Percentiles rank a stretch among this genome's conserved stretches.
Conservation (phyloP, 2,329 filamentous ascomycete species). For the Cladosporium cucumerinum region DNA sequence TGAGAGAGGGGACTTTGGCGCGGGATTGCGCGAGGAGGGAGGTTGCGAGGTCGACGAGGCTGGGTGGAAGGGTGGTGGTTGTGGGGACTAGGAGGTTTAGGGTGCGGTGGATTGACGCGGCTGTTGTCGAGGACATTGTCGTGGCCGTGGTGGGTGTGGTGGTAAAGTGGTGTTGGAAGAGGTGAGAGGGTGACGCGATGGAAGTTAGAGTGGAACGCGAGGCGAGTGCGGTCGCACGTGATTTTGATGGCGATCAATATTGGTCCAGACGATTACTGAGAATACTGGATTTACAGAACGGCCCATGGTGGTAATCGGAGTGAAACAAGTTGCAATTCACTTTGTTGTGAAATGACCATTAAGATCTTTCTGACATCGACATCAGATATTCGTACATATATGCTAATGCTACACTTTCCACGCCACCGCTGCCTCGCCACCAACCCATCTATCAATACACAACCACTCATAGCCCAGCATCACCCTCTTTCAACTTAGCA, state of each 20-base stretch:
- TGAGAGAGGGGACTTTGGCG: slow-evolving; percentile 71
- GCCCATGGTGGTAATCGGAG: not conserved
- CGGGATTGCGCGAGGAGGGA: slow-evolving; percentile 79
- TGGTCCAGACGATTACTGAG: not conserved
- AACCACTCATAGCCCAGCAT: not conserved
- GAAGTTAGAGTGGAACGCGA: not conserved
- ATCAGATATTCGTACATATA: not conserved
- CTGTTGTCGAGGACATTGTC: slow-evolving; percentile 49
- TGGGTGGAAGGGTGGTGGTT: slow-evolving; percentile 56
- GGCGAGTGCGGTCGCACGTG: not conserved
- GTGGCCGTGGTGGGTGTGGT: not conserved
- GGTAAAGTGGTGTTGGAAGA: not conserved
- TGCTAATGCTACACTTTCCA: not conserved
- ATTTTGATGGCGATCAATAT: not conserved
- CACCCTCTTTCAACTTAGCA: not conserved
- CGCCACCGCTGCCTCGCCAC: not conserved
- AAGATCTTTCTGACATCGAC: not conserved
- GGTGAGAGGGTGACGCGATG: not conserved
- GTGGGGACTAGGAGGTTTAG: slow-evolving; percentile 72
- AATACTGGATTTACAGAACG: not conserved
- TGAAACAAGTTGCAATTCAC: not conserved
- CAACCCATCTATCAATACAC: not conserved
- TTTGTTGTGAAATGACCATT: not conserved
- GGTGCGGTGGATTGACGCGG: slow-evolving; percentile 68
- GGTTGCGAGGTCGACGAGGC: slow-evolving; percentile 67